Evolutionary conservation across 495 filamentous ascomycete species (phyloP).

Genomic region (Geoglossum glabrum): DNA sequence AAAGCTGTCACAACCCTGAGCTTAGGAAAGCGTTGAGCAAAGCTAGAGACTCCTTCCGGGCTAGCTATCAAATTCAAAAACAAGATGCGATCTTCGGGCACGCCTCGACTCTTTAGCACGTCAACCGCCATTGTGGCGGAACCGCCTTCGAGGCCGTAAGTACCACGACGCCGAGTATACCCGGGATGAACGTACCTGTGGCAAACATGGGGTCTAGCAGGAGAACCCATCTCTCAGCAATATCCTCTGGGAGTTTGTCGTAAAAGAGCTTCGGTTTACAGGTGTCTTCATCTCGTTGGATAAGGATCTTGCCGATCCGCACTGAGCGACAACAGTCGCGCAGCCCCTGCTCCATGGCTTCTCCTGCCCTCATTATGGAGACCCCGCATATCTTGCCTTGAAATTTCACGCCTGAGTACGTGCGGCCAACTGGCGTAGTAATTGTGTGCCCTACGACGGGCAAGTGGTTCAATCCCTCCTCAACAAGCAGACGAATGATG

Average conservation of each 20-base stretch:
- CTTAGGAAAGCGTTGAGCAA: slow-evolving; percentile 81
- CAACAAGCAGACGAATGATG: slow-evolving; percentile 93
- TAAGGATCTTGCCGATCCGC: slow-evolving; percentile 92
- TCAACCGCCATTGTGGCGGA: slow-evolving; percentile 95
- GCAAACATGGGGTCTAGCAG: slow-evolving; percentile 98
- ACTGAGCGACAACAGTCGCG: slow-evolving; percentile 93
- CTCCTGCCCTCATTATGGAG: slow-evolving; percentile 93
- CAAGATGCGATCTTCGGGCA: slow-evolving; percentile 84
- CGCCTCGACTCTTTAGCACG: slow-evolving; percentile 67
- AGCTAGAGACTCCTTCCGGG: slow-evolving; percentile 74
- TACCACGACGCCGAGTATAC: neutral
- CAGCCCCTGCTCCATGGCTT: slow-evolving; percentile 95
- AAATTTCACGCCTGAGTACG: slow-evolving; percentile 84
- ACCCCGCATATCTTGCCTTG: slow-evolving; percentile 97
- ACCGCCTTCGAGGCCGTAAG: slow-evolving; percentile 36
- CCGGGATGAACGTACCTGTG: slow-evolving; percentile 41
- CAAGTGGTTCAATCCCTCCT: slow-evolving; percentile 92
- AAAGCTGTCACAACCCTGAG: slow-evolving; percentile 91
- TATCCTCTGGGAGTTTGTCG: slow-evolving; percentile 89
- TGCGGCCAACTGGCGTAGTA: slow-evolving; percentile 72
- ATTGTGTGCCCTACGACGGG: slow-evolving; percentile 74
- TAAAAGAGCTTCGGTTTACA: slow-evolving; percentile 82
- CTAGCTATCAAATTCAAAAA: slow-evolving; percentile 95
- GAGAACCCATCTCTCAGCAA: slow-evolving; percentile 77
- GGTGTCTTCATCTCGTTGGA: slow-evolving; percentile 93